phyloP scores from a whole-genome alignment of 441 rosid species.

The Croton laevigatus region DNA sequence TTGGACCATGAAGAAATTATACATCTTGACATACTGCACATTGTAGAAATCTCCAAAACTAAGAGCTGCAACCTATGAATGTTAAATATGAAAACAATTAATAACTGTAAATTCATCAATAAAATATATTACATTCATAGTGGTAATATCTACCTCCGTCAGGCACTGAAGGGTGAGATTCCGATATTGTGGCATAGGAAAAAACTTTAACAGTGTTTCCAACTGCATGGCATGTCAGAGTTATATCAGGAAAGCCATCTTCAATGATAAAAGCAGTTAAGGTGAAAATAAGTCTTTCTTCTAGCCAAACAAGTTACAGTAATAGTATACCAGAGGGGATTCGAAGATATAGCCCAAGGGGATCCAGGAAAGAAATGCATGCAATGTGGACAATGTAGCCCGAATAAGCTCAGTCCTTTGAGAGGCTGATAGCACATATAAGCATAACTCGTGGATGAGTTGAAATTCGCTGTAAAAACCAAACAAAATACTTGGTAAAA shows the following conservation, averaged over 20 bases:
- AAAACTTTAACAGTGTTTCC: slow-evolving; percentile 91
- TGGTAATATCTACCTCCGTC: slow-evolving; percentile 66
- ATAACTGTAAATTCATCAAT: slow-evolving; percentile 2
- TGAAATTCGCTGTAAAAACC: slow-evolving; percentile 84
- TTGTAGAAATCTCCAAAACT: slow-evolving; percentile 91
- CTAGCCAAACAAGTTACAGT: slow-evolving; percentile 11
- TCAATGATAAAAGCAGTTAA: slow-evolving; percentile 2
- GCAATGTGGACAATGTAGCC: slow-evolving; percentile 92
- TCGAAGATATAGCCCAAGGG: slow-evolving; percentile 99
- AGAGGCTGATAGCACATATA: slow-evolving; percentile 94
- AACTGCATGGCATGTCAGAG: slow-evolving; percentile 46
- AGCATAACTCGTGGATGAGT: slow-evolving; percentile 98
- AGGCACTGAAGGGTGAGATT: slow-evolving; percentile 97
- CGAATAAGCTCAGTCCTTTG: slow-evolving; percentile 96
- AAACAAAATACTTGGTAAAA: slow-evolving; percentile 25
- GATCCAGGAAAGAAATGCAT: slow-evolving; percentile 99
- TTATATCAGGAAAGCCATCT: slow-evolving; percentile 2
- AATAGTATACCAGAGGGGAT: slow-evolving; percentile 73
- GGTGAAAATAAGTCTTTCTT: not conserved
- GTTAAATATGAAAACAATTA: slow-evolving; percentile 20
- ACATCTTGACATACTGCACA: slow-evolving; percentile 80
- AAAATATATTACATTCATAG: slow-evolving; percentile 4
- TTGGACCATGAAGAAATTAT: slow-evolving; percentile 72
- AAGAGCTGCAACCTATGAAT: slow-evolving; percentile 84
- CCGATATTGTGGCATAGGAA: slow-evolving; percentile 79